Base-by-base conservation (phyloP, 1,139 yeast genomes). In the Yamadazyma conglobata region DNA sequence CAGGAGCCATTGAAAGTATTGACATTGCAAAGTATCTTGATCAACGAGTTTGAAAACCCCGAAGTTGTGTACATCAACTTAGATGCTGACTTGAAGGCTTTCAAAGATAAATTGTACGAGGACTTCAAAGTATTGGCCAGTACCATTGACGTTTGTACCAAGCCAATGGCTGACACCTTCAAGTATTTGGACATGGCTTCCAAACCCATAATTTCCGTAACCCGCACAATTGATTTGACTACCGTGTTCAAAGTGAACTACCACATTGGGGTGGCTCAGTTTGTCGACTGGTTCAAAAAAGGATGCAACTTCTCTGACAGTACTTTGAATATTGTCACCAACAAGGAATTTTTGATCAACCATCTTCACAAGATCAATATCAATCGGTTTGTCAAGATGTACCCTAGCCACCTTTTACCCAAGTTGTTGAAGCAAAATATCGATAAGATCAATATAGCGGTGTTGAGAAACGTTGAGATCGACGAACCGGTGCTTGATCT, bases 11-110 rank as follows among this genome's bases (percentile, higher is more conserved):
- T 48, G n/a, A 57, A 54, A 37, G 44, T 63, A 13, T 37, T 55
- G 10, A 44, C 55, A 16, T 55, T 53, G 33, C 62, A 62, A 44
- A 56, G 79, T 1, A 54, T 59, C 16, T 44, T 77, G 38, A 54
- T 75, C 12, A 58, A 67, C 28, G 72, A 70, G 47, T 65, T 77
- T 31, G 73, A 73, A 44, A 77, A 75, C 40, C 54, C 75, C 17
- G 78, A 73, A 28, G 60, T 68, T 30, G 68, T 66, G 38, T 73
- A 72, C 43, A 46, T 68, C 24, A 64, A 59, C 23, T 52, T 70
- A 34, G 58, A 60, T 10, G 52, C 54, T 2, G 70, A 69, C 11
- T 49, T 73, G 24, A 25, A 30, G 5, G 43, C 42, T 4, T 64
- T 57, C 39, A 61, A 56, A 35, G 21, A 22, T 2, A 29, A 38